Percentiles rank a stretch among this genome's conserved stretches.
Evolutionary conservation across 352 stramenopile genomes (phyloP).

Genomic region (Phytophthora cryptogea): DNA sequence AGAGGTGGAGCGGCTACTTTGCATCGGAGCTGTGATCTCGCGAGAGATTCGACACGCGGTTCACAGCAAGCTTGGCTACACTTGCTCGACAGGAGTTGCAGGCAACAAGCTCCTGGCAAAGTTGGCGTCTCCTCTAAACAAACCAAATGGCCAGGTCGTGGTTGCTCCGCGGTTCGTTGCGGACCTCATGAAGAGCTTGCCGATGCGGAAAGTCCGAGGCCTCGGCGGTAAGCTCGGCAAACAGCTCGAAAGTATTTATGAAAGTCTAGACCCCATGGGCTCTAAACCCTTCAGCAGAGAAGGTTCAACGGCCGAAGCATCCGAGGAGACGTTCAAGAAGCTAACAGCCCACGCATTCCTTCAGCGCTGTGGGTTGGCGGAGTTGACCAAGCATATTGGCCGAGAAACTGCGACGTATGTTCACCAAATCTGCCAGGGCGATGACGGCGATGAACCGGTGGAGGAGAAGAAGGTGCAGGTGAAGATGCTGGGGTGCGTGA

Average conservation of each 20-base stretch:
- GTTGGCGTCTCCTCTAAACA: constrained; percentile 79
- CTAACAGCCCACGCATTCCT: constrained; percentile 56
- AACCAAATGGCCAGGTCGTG: constrained; percentile 80
- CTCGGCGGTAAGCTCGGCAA: constrained; percentile 80
- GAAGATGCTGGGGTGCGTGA: constrained; percentile 71
- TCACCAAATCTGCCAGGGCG: constrained; percentile 58
- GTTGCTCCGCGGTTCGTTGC: constrained; percentile 65
- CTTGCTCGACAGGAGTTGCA: constrained; percentile 79
- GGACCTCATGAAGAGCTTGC: constrained; percentile 70
- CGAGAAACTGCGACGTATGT: constrained; percentile 64
- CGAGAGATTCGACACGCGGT: constrained; percentile 74
- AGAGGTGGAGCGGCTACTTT: constrained; percentile 65
- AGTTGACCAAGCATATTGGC: constrained; percentile 60
- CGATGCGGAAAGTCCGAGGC: constrained; percentile 72
- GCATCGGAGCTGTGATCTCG: constrained; percentile 65
- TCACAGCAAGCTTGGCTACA: constrained; percentile 70
- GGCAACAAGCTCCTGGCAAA: constrained; percentile 84
- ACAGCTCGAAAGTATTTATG: constrained; percentile 66
- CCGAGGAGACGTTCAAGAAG: constrained; percentile 19
- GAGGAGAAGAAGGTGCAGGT: constrained; percentile 71
- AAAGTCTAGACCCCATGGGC: constrained; percentile 31
- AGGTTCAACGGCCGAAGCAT: not conserved
- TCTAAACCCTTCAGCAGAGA: not conserved
- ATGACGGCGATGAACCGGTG: constrained; percentile 73
- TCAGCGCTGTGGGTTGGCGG: constrained; percentile 52